Evolutionary conservation across 768 basidiomycete species (phyloP).

Genomic region (Calocybe gangraenosa): DNA sequence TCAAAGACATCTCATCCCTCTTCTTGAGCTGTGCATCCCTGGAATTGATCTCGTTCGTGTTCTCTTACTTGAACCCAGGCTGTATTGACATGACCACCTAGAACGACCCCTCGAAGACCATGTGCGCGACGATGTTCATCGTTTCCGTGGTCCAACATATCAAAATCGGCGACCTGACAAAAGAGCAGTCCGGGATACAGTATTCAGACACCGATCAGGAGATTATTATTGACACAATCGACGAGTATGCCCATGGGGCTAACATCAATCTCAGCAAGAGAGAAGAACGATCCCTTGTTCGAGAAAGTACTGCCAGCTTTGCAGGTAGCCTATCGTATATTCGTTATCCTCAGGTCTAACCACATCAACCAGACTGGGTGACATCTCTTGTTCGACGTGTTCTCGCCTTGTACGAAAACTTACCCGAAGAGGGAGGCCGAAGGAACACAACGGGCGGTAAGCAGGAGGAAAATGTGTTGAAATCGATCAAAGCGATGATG

Average conservation of each 20-base stretch:
- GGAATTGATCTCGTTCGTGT: constrained; percentile 81
- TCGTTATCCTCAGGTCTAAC: neutral
- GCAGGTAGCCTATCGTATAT: constrained; percentile 44
- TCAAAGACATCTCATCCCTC: constrained; percentile 81
- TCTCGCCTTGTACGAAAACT: constrained; percentile 81
- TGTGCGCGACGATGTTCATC: constrained; percentile 79
- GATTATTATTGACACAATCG: constrained; percentile 47
- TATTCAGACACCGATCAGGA: constrained; percentile 51
- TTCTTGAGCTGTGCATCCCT: constrained; percentile 85
- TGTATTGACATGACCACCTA: constrained; percentile 21
- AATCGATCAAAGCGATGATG: constrained; percentile 73
- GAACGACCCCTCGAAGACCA: constrained; percentile 81
- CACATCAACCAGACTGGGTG: constrained; percentile 64
- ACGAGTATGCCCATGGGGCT: constrained; percentile 31
- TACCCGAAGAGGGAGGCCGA: constrained; percentile 93
- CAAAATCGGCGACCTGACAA: constrained; percentile 73
- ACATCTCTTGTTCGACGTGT: constrained; percentile 73
- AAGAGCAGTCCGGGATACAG: constrained; percentile 51
- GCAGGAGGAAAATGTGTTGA: constrained; percentile 71
- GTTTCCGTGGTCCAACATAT: constrained; percentile 68
- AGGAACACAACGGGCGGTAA: constrained; percentile 84
- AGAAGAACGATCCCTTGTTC: constrained; percentile 68
- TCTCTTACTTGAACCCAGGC: neutral
- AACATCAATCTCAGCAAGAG: constrained; percentile 45
- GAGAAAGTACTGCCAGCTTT: constrained; percentile 76